These are phyloP conservation scores for Cladosporium oxysporum DNA, from an alignment of 2,329 filamentous ascomycete genomes.

Conservation along the genomic window DNA sequence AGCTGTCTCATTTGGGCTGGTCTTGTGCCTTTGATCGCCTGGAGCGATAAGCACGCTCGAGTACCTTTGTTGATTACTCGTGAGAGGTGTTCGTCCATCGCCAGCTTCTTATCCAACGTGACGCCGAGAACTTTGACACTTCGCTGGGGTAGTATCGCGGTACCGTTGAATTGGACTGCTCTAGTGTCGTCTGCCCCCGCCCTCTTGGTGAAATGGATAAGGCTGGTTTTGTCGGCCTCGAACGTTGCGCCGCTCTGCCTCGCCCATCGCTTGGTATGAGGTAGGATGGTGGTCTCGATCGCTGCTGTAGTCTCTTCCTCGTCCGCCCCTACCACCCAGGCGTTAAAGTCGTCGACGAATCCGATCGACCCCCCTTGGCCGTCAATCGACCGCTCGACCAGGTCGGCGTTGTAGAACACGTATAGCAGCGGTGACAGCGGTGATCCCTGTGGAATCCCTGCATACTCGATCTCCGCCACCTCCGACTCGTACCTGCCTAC, in stretches of 20 bases:
- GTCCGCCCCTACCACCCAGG: constrained; percentile 1
- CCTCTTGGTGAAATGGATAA: neutral
- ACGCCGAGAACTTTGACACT: neutral
- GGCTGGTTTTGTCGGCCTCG: constrained; percentile 5
- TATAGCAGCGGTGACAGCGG: constrained; percentile 39
- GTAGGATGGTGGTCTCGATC: neutral
- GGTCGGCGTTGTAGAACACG: constrained; percentile 36
- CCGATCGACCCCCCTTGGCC: constrained; percentile 25
- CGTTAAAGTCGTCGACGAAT: constrained; percentile 14
- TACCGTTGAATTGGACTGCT: neutral
- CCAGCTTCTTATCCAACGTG: neutral
- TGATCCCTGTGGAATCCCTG: no score
- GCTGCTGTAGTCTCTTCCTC: neutral
- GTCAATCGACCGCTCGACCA: constrained; percentile 6
- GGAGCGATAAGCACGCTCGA: neutral
- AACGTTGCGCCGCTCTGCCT: constrained; percentile 1
- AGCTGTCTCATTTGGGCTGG: neutral
- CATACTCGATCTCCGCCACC: neutral
- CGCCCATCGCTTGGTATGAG: neutral
- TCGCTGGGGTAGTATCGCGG: neutral
- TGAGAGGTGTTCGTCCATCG: neutral
- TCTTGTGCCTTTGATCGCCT: neutral
- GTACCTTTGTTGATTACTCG: neutral
- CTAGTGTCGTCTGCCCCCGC: neutral
- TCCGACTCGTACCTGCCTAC: neutral